Evolutionary conservation across 202 grass and related monocot species (phyloP), one percentile per base, ranked within the genome.

Genomic region (Elaeis oleifera): DNA sequence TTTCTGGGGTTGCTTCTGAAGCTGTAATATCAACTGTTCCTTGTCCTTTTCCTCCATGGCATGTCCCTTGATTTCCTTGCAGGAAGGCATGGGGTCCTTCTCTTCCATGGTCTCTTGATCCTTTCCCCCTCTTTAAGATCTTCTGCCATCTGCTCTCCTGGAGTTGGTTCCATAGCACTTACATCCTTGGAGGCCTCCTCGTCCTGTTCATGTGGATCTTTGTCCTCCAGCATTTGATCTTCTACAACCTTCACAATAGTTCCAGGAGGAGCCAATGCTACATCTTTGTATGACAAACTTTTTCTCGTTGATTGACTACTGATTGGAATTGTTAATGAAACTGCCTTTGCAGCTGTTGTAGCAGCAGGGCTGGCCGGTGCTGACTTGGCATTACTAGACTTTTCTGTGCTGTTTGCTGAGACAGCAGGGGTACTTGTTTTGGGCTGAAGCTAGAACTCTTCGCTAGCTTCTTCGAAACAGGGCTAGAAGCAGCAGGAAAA

Each of bases 221-320:
- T 89, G 31, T 79, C 81, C 25, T 78, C 67, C 58, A 64, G 58
- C 19, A 79, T 31, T 53, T 69, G 48, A 72, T 84, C 84, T 76
- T 63, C 84, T 32, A 76, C 53, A 20, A 79, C 59, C 81, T 89
- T 91, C 59, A 79, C 74, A 74, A 97, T 69, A 81, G 87, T 97
- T 75, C 87, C 92, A 62, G 84, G 87, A 58, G 79, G 81, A 76
- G 84, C 92, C 81, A 91, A 81, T 60, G 92, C 92, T 28, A 97
- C 92, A 79, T 97, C 92, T 75, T 97, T 97, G 76, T 97, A 97
- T 71, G 92, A 97, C 60, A 97, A 81, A 64, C 81, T 63, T 72
- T 91, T 97, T 79, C 88, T 97, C 19, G 84, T 75, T 51, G 66
- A 77, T 68, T 81, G 79, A 70, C 70, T 67, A 32, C 27, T 56